A percentile compares a stretch with the other conserved stretches of the same genome.
Conservation (phyloP, 2,329 filamentous ascomycete species). For the Alternaria sp. region DNA sequence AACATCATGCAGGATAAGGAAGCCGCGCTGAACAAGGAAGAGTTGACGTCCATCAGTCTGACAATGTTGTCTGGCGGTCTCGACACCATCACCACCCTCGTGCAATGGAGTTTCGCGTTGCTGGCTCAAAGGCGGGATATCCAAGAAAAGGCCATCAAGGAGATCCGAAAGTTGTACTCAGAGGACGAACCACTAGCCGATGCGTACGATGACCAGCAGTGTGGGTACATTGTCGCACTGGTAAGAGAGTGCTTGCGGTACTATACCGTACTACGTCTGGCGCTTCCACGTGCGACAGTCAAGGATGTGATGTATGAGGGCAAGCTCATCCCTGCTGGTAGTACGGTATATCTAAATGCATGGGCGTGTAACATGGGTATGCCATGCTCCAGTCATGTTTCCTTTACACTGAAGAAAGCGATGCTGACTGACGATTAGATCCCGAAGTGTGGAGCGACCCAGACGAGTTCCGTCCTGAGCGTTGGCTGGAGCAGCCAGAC, state of each 20-base stretch:
- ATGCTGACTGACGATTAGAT: conserved; percentile 48
- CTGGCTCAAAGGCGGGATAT: conserved; percentile 68
- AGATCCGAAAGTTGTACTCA: conserved; percentile 64
- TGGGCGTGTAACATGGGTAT: conserved; percentile 75
- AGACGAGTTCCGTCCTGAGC: conserved; percentile 66
- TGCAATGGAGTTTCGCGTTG: conserved; percentile 71
- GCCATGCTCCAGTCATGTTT: conserved; percentile 51
- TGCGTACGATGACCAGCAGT: conserved; percentile 69
- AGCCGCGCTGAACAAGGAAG: conserved; percentile 67
- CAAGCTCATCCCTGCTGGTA: conserved; percentile 67
- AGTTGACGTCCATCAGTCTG: conserved; percentile 70
- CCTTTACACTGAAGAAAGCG: not conserved
- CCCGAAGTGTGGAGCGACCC: conserved; percentile 66
- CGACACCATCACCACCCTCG: conserved; percentile 71
- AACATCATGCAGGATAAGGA: conserved; percentile 72
- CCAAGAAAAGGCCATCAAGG: conserved; percentile 66
- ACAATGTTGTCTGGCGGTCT: conserved; percentile 74
- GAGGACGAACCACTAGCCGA: conserved; percentile 66
- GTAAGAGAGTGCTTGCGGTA: conserved; percentile 69
- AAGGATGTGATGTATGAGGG: conserved; percentile 67
- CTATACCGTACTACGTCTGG: conserved; percentile 69
- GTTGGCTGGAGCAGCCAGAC: conserved; percentile 70
- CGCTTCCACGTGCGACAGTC: conserved; percentile 68
- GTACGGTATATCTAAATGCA: conserved; percentile 71
- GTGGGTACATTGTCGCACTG: conserved; percentile 68